Evolutionary conservation across 352 stramenopile genomes (phyloP).

Genomic region (Globisporangium spinosum): DNA sequence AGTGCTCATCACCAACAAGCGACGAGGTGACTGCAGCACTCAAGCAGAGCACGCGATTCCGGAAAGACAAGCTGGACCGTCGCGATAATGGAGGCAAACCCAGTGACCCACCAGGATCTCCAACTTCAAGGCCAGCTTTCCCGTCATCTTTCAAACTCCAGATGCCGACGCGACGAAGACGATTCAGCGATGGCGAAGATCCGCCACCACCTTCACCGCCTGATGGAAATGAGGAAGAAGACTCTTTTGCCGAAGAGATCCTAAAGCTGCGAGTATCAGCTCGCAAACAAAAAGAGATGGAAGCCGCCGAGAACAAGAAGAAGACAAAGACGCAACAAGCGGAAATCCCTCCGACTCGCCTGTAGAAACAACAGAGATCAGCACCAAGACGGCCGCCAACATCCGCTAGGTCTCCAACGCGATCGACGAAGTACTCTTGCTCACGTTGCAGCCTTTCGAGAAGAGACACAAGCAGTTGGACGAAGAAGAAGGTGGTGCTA

Average conservation of each 20-base stretch:
- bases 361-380: constrained; percentile 17
- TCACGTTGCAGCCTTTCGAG: constrained; percentile 54
- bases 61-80: constrained; percentile 2
- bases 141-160: constrained; percentile 4
- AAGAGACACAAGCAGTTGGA: constrained; percentile 32
- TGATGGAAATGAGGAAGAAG: constrained; percentile 25
- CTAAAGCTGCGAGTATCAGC: constrained; percentile 21
- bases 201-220: constrained; percentile 12
- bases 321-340: constrained; percentile 19
- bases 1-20: constrained; percentile 22
- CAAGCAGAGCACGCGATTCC: constrained; percentile 35
- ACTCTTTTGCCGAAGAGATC: constrained; percentile 50
- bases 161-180: constrained; percentile 14
- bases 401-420: constrained; percentile 34
- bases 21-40: constrained; percentile 31
- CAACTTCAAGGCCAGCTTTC: neutral
- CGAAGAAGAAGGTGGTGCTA: constrained; percentile 22
- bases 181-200: constrained; percentile 14
- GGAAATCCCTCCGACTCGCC: neutral
- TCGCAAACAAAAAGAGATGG: constrained; percentile 17
- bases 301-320: constrained; percentile 3
- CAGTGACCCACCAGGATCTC: neutral
- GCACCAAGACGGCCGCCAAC: constrained; percentile 17
- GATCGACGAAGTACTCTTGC: constrained; percentile 43
- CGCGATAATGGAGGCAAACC: neutral